Base-by-base conservation (phyloP, 148 eudicot genomes). In the Vaccinium vitisidaea region DNA sequence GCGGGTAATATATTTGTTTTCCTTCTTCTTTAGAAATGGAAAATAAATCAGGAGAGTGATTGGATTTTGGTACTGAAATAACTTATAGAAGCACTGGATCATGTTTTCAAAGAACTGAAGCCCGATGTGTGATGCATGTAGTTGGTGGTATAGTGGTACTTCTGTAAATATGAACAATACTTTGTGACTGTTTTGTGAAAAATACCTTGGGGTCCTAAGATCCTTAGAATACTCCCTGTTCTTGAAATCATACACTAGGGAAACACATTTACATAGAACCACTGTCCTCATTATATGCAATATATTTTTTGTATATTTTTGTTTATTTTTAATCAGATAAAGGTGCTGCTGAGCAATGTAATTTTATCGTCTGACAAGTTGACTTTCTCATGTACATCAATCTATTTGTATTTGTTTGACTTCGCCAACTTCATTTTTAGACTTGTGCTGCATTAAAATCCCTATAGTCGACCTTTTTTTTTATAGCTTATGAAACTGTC, bases 321-420 rank as follows among this genome's bases (percentile, higher is more conserved):
- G 36, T 32, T 3, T 32, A 32, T 32, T 10, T 23, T 69, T 11
- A 23, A 69, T 69, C 15, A 69, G 74, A 69, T 25, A 69, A 69
- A 67, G 73, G 15, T 67, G 73, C 73, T 65, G 75, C 13, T 69
- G 75, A 25, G 75, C 75, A 27, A 27, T 69, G 75, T 30, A 69
- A 12, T 69, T 69, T 13, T 8, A 67, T 67, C 36, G 9, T 67
- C 73, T 11, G 15, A 67, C 36, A 11, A 67, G 30, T 23, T 9
- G 32, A 36, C 15, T 67, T 65, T 61, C 70, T 63, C 70, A 9
- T 10, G 73, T 67, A 67, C 12, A 23, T 25, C 36, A 4, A 32
- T 14, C 14, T 70, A 13, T 30, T 70, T 12, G 39, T 30, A 27
- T 70, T 25, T 39, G 39, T 27, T 70, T 70, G 39, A 16, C 75